Conservation (phyloP, 164 flowering plant species). For the Amborella trichopoda region DNA sequence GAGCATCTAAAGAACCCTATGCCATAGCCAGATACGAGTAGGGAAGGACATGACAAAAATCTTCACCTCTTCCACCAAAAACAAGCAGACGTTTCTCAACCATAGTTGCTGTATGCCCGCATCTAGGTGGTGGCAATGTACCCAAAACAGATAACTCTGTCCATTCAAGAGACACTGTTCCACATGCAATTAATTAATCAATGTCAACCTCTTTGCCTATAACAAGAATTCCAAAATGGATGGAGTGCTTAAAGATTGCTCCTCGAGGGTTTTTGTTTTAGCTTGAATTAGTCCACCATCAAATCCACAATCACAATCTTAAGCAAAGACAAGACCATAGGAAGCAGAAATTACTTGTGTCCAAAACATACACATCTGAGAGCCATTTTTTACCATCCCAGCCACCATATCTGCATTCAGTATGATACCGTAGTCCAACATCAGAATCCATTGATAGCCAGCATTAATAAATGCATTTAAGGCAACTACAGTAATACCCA, state of each 20-base stretch:
- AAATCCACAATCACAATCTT: too few species aligned
- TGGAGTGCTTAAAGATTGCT: too few species aligned
- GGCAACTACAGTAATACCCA: too few species aligned
- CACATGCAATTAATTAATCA: conserved; percentile 2
- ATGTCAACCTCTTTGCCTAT: not conserved
- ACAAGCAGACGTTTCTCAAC: conserved; percentile 88
- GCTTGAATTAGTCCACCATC: too few species aligned
- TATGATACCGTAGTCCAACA: conserved; percentile 1
- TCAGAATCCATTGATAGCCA: conserved; percentile 1
- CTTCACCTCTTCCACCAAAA: conserved; percentile 94
- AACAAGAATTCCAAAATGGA: too few species aligned
- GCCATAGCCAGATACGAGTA: too few species aligned
- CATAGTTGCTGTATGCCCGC: conserved; percentile 98
- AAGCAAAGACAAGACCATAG: conserved; percentile 2
- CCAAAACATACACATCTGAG: conserved; percentile 88
- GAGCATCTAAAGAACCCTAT: too few species aligned
- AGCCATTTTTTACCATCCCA: conserved; percentile 99
- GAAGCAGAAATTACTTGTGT: conserved; percentile 63
- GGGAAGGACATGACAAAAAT: too few species aligned
- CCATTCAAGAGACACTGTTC: conserved; percentile 94
- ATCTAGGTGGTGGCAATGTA: conserved; percentile 80
- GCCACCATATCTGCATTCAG: conserved; percentile 79
- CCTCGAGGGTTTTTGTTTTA: too few species aligned
- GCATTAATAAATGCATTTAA: not conserved
- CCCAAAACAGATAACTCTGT: conserved; percentile 72